phyloP scores from a whole-genome alignment of 202 grass and related monocot genomes.

The Carex arenaria region DNA sequence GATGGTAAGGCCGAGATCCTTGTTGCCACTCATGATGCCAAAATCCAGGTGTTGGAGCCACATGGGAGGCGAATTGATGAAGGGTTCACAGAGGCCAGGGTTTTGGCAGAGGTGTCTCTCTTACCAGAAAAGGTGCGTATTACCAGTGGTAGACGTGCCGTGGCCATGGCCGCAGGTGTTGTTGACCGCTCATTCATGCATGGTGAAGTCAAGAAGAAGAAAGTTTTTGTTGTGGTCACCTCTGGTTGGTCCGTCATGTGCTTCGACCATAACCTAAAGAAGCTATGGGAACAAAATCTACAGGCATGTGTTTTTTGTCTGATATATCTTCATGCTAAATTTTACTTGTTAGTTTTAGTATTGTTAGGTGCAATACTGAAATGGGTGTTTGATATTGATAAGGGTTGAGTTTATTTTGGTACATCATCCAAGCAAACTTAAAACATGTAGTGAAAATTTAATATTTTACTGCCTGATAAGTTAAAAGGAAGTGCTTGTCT shows the following conservation, averaged over 20 bases:
- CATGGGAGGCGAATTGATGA: conserved; percentile 37
- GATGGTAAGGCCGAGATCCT: conserved; percentile 80
- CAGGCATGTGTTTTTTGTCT: conserved; percentile 33
- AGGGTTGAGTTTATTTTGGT: not conserved
- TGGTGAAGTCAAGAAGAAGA: conserved; percentile 42
- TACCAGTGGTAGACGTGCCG: conserved; percentile 63
- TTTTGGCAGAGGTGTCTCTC: conserved; percentile 76
- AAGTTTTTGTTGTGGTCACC: conserved; percentile 90
- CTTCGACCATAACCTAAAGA: conserved; percentile 97
- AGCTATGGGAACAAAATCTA: conserved; percentile 89
- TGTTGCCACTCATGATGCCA: conserved; percentile 78
- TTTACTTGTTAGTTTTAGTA: not conserved
- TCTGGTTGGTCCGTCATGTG: conserved; percentile 92
- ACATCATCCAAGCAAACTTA: not conserved
- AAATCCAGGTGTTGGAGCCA: conserved; percentile 64
- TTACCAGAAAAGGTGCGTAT: conserved; percentile 72
- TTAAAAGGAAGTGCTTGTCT: not conserved
- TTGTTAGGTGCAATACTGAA: not conserved
- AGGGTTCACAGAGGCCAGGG: conserved; percentile 63
- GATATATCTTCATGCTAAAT: not conserved
- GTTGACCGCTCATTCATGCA: conserved; percentile 64
- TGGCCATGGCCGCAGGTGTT: conserved; percentile 75
- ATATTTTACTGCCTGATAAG: not conserved
- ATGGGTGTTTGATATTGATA: not conserved
- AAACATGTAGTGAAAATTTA: not conserved